phyloP scores from a whole-genome alignment of 148 eudicot genomes.

The Vaccinium vitisidaea region DNA sequence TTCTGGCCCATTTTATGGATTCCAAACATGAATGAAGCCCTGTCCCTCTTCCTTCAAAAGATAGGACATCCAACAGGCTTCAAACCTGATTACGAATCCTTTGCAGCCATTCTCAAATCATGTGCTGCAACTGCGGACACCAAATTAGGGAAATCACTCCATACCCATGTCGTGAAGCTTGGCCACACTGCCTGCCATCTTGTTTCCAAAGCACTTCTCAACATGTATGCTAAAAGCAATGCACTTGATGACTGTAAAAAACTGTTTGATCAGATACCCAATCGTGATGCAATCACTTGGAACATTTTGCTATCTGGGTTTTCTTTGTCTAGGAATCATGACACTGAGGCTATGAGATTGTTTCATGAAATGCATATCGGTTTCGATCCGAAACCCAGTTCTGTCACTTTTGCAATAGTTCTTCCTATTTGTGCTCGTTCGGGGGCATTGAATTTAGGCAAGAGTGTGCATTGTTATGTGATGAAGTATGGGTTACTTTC shows the following conservation, averaged over 20 bases:
- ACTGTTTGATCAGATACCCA: constrained; percentile 33
- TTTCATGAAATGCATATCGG: constrained; percentile 41
- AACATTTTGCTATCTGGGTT: constrained; percentile 73
- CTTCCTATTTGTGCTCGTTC: constrained; percentile 60
- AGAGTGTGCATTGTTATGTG: constrained; percentile 52
- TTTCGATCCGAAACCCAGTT: constrained; percentile 34
- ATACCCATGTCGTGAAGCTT: constrained; percentile 47
- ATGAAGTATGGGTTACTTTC: constrained; percentile 53
- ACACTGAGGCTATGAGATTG: constrained; percentile 45
- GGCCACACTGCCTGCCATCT: constrained; percentile 58
- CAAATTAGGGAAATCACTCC: constrained; percentile 53
- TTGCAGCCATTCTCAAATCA: constrained; percentile 51
- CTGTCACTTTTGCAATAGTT: constrained; percentile 59
- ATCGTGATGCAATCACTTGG: constrained; percentile 53
- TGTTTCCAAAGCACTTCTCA: constrained; percentile 65
- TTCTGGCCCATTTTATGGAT: background rate
- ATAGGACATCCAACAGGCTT: constrained; percentile 28
- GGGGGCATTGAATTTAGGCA: constrained; percentile 36
- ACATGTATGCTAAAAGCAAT: constrained; percentile 66
- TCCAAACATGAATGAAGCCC: constrained; percentile 27
- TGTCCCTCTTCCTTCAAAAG: constrained; percentile 26
- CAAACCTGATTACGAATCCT: constrained; percentile 41
- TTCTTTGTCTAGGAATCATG: constrained; percentile 46
- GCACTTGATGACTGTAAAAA: constrained; percentile 50
- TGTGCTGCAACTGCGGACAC: constrained; percentile 44